Conservation (phyloP, 2,329 filamentous ascomycete genomes). For the Lasiodiplodia theobromae region DNA sequence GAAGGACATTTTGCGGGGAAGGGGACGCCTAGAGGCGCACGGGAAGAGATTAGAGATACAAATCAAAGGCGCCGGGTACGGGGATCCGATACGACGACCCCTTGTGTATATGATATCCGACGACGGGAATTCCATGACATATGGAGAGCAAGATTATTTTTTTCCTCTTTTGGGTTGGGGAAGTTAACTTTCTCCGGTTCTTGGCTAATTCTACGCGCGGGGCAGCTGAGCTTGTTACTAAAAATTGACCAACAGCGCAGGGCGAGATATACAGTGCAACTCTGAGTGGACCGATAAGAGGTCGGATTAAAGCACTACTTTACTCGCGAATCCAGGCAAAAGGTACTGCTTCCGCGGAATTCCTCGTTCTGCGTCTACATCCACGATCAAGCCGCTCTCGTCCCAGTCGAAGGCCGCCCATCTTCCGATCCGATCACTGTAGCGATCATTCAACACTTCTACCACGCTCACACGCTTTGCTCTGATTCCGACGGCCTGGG, state of each 20-base stretch:
- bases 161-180: background rate
- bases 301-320: background rate
- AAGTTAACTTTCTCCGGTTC: no score
- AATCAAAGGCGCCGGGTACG: background rate
- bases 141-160: slow-evolving; percentile 8
- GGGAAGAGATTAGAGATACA: slow-evolving; percentile 5
- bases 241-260: background rate
- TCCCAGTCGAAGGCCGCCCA: slow-evolving; percentile 40
- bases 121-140: slow-evolving; percentile 9
- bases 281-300: background rate
- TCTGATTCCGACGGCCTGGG: slow-evolving; percentile 4
- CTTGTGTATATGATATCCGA: slow-evolving; percentile 26
- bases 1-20: background rate
- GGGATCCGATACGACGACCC: background rate
- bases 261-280: background rate
- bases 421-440: slow-evolving; percentile 44
- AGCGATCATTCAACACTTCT: slow-evolving; percentile 54
- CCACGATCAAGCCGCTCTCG: background rate
- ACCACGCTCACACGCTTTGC: slow-evolving; percentile 45
- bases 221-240: background rate
- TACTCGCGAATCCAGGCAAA: slow-evolving; percentile 15
- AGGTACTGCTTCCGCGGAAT: slow-evolving; percentile 2
- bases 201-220: background rate
- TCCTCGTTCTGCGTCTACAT: background rate
- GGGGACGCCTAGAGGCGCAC: background rate